Percentiles rank a stretch among this genome's conserved stretches.
These are phyloP conservation scores for Epichloe bromicola DNA, from an alignment of 2,329 filamentous ascomycete genomes.

Conservation along the genomic window DNA sequence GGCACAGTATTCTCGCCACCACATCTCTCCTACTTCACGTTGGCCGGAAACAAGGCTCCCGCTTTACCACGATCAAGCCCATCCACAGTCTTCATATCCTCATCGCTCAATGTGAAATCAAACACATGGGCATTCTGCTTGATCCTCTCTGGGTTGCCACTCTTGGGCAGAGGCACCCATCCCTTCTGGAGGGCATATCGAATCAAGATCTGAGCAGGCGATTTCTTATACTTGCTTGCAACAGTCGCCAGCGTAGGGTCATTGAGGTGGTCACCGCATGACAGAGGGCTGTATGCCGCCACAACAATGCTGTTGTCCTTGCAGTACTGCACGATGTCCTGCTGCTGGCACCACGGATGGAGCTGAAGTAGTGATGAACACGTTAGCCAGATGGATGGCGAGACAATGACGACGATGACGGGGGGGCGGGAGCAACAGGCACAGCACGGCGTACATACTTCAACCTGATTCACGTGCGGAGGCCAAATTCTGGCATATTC, in stretches of 20 bases:
- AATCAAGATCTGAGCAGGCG: constrained; percentile 52
- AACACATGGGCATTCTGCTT: constrained; percentile 47
- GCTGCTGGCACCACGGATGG: constrained; percentile 55
- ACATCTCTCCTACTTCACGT: constrained; percentile 10
- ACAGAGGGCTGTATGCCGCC: constrained; percentile 28
- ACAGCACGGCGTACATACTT: constrained; percentile 31
- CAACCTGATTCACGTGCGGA: constrained; percentile 62
- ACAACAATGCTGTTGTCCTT: constrained; percentile 60
- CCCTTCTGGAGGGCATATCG: constrained; percentile 58
- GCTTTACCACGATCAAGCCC: constrained; percentile 15
- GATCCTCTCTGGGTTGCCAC: constrained; percentile 45
- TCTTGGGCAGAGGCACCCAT: constrained; percentile 57
- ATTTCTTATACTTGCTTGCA: constrained; percentile 45
- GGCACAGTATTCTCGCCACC: background rate
- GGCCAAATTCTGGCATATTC: constrained; percentile 52
- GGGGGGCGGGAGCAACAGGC: background rate
- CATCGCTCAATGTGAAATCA: constrained; percentile 40
- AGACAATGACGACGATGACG: background rate
- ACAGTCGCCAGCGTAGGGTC: constrained; percentile 44
- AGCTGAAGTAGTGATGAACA: constrained; percentile 29
- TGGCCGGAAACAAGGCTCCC: constrained; percentile 20
- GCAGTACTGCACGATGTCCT: constrained; percentile 37
- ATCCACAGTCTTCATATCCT: constrained; percentile 39
- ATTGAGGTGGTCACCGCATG: constrained; percentile 22
- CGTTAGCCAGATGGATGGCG: background rate